phyloP scores from a whole-genome alignment of 805 yeast species.

The Hanseniaspora lindneri region DNA sequence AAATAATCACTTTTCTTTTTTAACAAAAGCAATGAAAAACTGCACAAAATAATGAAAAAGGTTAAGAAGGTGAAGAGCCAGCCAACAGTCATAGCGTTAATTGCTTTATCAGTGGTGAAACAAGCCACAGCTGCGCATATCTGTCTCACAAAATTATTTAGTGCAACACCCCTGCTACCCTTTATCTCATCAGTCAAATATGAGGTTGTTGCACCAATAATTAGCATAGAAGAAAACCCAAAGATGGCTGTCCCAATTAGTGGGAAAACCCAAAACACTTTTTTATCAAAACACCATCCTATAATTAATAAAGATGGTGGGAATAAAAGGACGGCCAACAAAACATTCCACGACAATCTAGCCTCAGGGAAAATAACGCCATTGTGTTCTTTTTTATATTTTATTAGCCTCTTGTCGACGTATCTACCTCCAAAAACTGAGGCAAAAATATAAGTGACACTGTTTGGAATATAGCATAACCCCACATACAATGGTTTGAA shows the following conservation, averaged over 20 bases:
- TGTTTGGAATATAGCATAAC: slow-evolving; percentile 69
- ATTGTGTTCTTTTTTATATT: slow-evolving; percentile 41
- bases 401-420: slow-evolving; percentile 50
- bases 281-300: slow-evolving; percentile 69
- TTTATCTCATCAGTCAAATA: slow-evolving; percentile 68
- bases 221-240: slow-evolving; percentile 75
- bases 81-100: slow-evolving; percentile 57
- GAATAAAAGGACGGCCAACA: slow-evolving; percentile 47
- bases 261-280: slow-evolving; percentile 66
- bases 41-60: slow-evolving; percentile 39
- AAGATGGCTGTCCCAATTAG: slow-evolving; percentile 68
- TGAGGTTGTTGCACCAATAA: slow-evolving; percentile 69
- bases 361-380: slow-evolving; percentile 67
- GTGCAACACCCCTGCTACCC: slow-evolving; percentile 81
- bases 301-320: slow-evolving; percentile 59
- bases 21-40: slow-evolving; percentile 35
- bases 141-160: slow-evolving; percentile 65
- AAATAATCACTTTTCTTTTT: slow-evolving; percentile 48
- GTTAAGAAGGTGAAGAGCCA: slow-evolving; percentile 56
- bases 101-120: slow-evolving; percentile 60
- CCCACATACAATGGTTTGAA: slow-evolving; percentile 59
- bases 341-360: slow-evolving; percentile 62
- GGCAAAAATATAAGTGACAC: slow-evolving; percentile 62
- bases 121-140: slow-evolving; percentile 64
- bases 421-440: slow-evolving; percentile 73